Evolutionary conservation across 2,329 filamentous ascomycete genomes (phyloP).

Genomic region (Phyllosticta citribraziliensis): DNA sequence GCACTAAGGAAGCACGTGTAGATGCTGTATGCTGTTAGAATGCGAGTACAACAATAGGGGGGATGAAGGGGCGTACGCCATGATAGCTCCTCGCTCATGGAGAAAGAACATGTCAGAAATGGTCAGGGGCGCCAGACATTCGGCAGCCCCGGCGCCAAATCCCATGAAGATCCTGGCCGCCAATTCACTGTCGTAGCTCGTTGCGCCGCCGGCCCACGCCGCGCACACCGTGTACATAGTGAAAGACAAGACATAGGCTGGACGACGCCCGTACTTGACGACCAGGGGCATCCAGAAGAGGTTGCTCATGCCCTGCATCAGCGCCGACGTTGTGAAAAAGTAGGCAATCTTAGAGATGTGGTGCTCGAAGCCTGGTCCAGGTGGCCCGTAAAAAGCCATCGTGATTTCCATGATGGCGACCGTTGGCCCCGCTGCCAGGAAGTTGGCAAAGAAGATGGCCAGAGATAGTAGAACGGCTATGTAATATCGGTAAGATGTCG

Average conservation of each 20-base stretch:
- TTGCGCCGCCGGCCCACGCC: slow-evolving; percentile 16
- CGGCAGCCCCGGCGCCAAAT: slow-evolving; percentile 44
- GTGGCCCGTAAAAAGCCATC: slow-evolving; percentile 32
- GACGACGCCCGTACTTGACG: slow-evolving; percentile 28
- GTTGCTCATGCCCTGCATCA: slow-evolving; percentile 37
- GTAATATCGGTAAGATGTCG: slow-evolving; percentile 39
- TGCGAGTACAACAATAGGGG: neutral
- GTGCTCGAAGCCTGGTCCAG: slow-evolving; percentile 19
- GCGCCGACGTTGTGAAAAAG: slow-evolving; percentile 44
- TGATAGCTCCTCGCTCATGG: slow-evolving; percentile 44
- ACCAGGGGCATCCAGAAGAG: slow-evolving; percentile 31
- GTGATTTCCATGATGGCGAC: slow-evolving; percentile 42
- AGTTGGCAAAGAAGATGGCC: slow-evolving; percentile 48
- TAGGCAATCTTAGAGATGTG: slow-evolving; percentile 40
- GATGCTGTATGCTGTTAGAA: slow-evolving; percentile 9
- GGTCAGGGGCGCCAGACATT: slow-evolving; percentile 39
- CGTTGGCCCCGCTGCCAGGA: slow-evolving; percentile 45
- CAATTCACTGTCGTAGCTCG: slow-evolving; percentile 20
- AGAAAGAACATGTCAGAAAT: slow-evolving; percentile 49
- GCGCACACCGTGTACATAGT: slow-evolving; percentile 15
- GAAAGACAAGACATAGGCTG: slow-evolving; percentile 22
- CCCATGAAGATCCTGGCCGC: slow-evolving; percentile 43
- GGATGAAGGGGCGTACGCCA: slow-evolving; percentile 30
- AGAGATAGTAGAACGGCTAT: slow-evolving; percentile 41
- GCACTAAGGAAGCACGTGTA: slow-evolving; percentile 19